phyloP scores from a whole-genome alignment of 345 rosid species.

The Garcia nutans region DNA sequence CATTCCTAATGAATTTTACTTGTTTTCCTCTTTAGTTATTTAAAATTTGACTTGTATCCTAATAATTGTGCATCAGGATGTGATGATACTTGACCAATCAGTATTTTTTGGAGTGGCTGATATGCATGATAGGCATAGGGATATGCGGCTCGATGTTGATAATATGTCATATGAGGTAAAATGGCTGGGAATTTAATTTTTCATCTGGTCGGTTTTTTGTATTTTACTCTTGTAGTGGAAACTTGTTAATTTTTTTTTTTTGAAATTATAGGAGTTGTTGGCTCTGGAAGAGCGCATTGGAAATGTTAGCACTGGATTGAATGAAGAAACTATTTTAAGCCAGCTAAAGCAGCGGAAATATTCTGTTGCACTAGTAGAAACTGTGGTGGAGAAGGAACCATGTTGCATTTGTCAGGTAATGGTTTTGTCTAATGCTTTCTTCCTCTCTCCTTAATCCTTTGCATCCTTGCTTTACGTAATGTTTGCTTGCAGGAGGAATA shows the following conservation, averaged over 20 bases:
- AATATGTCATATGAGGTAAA: conserved; percentile 96
- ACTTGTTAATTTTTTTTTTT: neutral
- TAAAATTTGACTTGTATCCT: neutral
- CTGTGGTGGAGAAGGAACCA: conserved; percentile 62
- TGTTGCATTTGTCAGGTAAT: conserved; percentile 87
- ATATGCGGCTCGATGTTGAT: conserved; percentile 96
- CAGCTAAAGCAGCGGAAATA: conserved; percentile 49
- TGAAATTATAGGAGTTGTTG: conserved; percentile 60
- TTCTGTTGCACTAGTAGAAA: conserved; percentile 14
- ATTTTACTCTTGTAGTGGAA: conserved; percentile 2
- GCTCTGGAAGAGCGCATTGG: conserved; percentile 92
- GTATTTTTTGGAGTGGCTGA: conserved; percentile 59
- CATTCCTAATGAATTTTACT: no score
- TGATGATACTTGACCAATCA: conserved; percentile 79
- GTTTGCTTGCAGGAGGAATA: conserved; percentile 63
- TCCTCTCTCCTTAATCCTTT: neutral
- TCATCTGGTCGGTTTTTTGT: neutral
- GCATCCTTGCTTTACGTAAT: neutral
- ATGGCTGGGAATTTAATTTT: neutral
- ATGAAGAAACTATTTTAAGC: conserved; percentile 56
- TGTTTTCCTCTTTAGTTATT: no score
- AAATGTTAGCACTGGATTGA: conserved; percentile 82
- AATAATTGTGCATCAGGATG: conserved; percentile 50
- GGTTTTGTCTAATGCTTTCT: neutral
- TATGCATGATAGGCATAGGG: conserved; percentile 76